phyloP scores from a whole-genome alignment of 2,329 filamentous ascomycete species.

The Colletotrichum paranaense region DNA sequence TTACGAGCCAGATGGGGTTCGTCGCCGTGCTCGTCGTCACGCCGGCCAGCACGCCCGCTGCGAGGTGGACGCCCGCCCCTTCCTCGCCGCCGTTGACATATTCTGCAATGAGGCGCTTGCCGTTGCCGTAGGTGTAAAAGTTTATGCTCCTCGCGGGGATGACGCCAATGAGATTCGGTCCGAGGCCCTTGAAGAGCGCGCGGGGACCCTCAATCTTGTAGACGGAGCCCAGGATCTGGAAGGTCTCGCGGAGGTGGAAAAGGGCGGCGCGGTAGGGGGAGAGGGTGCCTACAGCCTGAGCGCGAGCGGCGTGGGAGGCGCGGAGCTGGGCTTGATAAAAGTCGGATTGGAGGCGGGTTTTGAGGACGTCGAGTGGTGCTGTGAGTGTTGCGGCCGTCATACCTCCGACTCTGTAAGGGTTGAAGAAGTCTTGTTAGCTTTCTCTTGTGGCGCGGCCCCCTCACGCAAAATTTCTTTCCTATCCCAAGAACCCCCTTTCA shows the following conservation, averaged over 20 bases:
- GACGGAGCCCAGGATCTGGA: conserved; percentile 86
- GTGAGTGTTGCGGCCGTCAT: conserved; percentile 95
- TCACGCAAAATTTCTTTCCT: neutral
- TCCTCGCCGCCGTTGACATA: conserved; percentile 78
- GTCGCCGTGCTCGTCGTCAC: conserved; percentile 90
- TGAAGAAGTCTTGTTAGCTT: conserved; percentile 16
- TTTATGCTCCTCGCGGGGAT: conserved; percentile 92
- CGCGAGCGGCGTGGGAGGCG: conserved; percentile 71
- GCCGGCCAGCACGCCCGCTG: conserved; percentile 81
- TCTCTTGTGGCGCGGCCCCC: neutral
- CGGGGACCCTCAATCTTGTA: conserved; percentile 85
- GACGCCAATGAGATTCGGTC: conserved; percentile 89
- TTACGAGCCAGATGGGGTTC: conserved; percentile 97
- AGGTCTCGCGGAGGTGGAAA: conserved; percentile 85
- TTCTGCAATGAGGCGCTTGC: conserved; percentile 83
- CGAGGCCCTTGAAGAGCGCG: conserved; percentile 92
- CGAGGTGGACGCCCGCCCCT: conserved; percentile 80
- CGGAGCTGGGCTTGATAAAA: conserved; percentile 90
- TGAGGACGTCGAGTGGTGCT: conserved; percentile 91
- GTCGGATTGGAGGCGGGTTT: conserved; percentile 92
- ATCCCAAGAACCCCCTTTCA: neutral
- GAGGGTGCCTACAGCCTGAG: conserved; percentile 62
- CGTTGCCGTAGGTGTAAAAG: conserved; percentile 93
- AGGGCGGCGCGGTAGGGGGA: conserved; percentile 73
- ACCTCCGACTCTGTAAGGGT: conserved; percentile 75